Percentiles rank a stretch among this genome's conserved stretches.
phyloP scores from a whole-genome alignment of 768 basidiomycete species.

The Clitopilus hobsonii region DNA sequence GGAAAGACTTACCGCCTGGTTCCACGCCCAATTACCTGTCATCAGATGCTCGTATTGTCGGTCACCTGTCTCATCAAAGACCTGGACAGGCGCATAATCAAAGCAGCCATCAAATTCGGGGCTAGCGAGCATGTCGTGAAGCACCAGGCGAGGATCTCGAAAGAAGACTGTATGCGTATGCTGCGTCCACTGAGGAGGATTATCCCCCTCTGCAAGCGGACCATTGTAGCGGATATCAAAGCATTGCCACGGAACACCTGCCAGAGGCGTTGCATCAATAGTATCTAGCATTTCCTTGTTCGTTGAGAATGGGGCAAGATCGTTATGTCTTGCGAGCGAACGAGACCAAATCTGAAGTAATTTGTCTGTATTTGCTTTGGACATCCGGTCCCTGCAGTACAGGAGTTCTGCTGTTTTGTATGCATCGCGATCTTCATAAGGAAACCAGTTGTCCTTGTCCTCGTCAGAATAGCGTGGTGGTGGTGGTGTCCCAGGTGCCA shows the following conservation, averaged over 20 bases:
- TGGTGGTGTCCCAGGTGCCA: background rate
- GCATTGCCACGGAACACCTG: slow-evolving; percentile 30
- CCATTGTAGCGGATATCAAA: slow-evolving; percentile 24
- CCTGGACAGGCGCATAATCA: slow-evolving; percentile 25
- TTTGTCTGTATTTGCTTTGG: background rate
- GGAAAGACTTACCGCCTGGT: slow-evolving; percentile 26
- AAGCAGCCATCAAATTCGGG: slow-evolving; percentile 27
- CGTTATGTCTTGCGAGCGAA: slow-evolving; percentile 7
- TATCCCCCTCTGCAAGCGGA: slow-evolving; percentile 11
- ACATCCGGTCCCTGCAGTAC: slow-evolving; percentile 6
- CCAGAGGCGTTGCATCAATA: slow-evolving; percentile 29
- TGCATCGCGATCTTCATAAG: background rate
- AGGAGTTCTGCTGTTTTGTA: slow-evolving; percentile 8
- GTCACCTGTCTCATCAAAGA: slow-evolving; percentile 17
- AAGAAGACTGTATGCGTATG: slow-evolving; percentile 25
- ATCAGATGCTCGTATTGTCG: slow-evolving; percentile 28
- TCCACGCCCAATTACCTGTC: slow-evolving; percentile 37
- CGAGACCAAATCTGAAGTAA: slow-evolving; percentile 11
- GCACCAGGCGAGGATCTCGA: slow-evolving; percentile 21
- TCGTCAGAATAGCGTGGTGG: background rate
- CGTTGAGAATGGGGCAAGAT: slow-evolving; percentile 24
- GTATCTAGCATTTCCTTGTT: slow-evolving; percentile 23
- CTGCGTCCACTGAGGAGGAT: slow-evolving; percentile 26
- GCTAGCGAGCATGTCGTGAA: slow-evolving; percentile 25
- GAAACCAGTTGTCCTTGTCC: slow-evolving; percentile 1